Evolutionary conservation across 495 filamentous ascomycete genomes (phyloP).

Genomic region (Neurospora sp.): DNA sequence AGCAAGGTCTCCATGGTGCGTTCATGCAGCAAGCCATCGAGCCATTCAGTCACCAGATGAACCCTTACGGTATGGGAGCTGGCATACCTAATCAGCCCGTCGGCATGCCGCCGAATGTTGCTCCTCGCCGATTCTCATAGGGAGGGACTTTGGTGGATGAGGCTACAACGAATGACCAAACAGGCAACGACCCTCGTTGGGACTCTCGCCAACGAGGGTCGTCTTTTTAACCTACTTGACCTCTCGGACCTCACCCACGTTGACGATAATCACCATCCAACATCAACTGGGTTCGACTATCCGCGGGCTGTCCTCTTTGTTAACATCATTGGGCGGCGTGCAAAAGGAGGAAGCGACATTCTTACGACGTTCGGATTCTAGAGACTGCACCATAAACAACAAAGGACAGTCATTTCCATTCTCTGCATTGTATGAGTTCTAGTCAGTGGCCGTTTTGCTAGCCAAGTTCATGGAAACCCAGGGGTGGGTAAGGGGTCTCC

Average conservation of each 20-base stretch:
- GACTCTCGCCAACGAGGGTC: neutral
- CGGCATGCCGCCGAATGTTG: constrained; percentile 24
- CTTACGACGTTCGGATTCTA: neutral
- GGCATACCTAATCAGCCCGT: constrained; percentile 44
- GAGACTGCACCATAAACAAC: neutral
- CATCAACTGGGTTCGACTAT: neutral
- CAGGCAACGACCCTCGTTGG: neutral
- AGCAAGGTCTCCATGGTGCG: constrained; percentile 65
- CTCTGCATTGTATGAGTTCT: neutral
- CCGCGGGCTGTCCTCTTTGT: neutral
- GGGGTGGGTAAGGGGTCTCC: neutral
- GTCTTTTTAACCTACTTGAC: neutral
- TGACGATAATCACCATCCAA: neutral
- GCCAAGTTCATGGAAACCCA: neutral
- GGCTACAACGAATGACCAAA: neutral
- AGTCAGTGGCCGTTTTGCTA: neutral
- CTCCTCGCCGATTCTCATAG: constrained; percentile 39
- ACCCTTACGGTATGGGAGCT: constrained; percentile 61
- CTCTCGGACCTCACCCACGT: neutral
- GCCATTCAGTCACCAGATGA: constrained; percentile 48
- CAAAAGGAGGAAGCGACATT: neutral
- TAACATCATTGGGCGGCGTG: neutral
- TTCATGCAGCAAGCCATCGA: constrained; percentile 49
- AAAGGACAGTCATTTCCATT: neutral
- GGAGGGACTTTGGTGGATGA: neutral